These are phyloP conservation scores for Arthrobotrys pseudoclavata DNA, from an alignment of 2,329 filamentous ascomycete species.

Conservation along the genomic window DNA sequence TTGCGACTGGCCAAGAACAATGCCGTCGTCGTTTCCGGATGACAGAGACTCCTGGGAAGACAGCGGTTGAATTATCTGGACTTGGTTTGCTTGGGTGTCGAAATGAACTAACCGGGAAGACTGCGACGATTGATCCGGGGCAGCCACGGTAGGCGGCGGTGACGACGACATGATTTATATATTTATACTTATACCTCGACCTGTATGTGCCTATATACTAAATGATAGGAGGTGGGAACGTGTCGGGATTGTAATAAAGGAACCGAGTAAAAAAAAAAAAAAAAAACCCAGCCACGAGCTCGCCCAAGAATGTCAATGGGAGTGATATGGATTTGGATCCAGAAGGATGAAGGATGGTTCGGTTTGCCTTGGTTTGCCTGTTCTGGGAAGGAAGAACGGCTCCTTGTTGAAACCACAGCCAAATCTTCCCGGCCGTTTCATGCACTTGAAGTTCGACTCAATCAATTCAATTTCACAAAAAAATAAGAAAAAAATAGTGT, in stretches of 20 bases:
- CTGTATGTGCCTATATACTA: neutral
- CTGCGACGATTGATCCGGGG: slow-evolving; percentile 26
- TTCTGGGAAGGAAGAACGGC: slow-evolving; percentile 34
- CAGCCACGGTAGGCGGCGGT: slow-evolving; percentile 34
- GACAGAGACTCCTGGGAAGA: slow-evolving; percentile 26
- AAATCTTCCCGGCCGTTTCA: slow-evolving; percentile 13
- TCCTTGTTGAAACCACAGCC: slow-evolving; percentile 1
- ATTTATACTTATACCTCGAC: neutral
- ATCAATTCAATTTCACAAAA: neutral
- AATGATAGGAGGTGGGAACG: slow-evolving; percentile 1
- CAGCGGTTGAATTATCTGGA: slow-evolving; percentile 34
- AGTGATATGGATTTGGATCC: neutral
- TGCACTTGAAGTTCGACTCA: neutral
- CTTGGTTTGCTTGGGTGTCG: slow-evolving; percentile 56
- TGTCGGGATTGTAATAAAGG: slow-evolving; percentile 7
- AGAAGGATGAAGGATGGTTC: neutral
- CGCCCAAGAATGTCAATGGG: neutral
- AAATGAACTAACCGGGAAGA: slow-evolving; percentile 49
- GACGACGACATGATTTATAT: slow-evolving; percentile 41
- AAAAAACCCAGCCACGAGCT: slow-evolving; percentile 26
- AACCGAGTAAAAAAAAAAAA: neutral
- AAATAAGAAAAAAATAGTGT: neutral
- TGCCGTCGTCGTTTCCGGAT: slow-evolving; percentile 20
- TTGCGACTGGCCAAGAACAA: slow-evolving; percentile 14
- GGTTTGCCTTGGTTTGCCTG: slow-evolving; percentile 24